Evolutionary conservation across 2,329 filamentous ascomycete genomes (phyloP), one percentile per base, ranked within the genome.

Genomic region (Fusarium temperatum): DNA sequence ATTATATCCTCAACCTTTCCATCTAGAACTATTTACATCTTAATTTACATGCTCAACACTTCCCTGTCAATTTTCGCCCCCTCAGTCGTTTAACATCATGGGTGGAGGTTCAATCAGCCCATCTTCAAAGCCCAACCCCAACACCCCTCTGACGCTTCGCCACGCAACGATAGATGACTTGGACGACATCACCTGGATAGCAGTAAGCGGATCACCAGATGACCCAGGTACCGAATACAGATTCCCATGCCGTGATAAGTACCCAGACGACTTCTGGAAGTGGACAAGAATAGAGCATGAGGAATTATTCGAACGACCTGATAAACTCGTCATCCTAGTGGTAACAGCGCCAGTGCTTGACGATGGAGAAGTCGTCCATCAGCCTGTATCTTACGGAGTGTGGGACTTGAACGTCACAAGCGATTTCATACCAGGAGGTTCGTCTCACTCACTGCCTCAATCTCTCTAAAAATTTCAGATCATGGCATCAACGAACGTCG

Each of bases 261-360:
- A 61, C 6, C 57, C 57, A 3, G 18, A 15, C 0, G 68, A 71
- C 3, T 72, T 72, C 3, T 39, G 35, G 63, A 59, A 59, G 38
- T 71, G 63, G 67, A 72, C 67, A 9, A 56, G 54, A 15, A 26
- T 56, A 11, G 69, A 71, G 28, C 66, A 72, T 6, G 53, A 51
- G 5, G 63, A 67, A 18, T 57, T 71, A 5, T 55, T 72, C 5
- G 22, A 56, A 7, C 54, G 61, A 1, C 53, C 54, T 2, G 53
- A 67, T 5, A 72, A 71, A 18, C 66, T 66, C 0, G 28, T 15
- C 15, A 28, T 55, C 1, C 22, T 50, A 2, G 10, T 56, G 11
- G 67, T 55, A 1, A 54, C 53, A 20, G 57, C 69, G 6, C 32
- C 67, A 0, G 38, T 55, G 22, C 22, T 44, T 12, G 57, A 63